Base-by-base conservation (phyloP, 768 basidiomycete genomes). In the Rhizopogon roseolus region DNA sequence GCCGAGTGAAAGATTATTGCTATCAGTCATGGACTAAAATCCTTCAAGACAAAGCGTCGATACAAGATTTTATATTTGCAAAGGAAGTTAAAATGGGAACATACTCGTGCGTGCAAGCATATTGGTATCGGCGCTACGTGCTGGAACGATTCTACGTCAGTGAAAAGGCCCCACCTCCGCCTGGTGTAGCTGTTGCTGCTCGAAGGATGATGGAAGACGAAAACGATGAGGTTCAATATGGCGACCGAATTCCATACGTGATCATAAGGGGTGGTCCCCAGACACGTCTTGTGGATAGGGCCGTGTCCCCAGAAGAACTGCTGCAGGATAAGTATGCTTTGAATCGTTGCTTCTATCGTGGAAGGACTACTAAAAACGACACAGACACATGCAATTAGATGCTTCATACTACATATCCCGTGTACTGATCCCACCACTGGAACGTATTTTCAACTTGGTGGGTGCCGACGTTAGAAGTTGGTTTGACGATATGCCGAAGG, bases 21-120 rank as follows among this genome's bases (percentile, higher is more conserved):
- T 85, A 79, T 58, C 74, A 76, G 19, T 87, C 90, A 9, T 98
- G 93, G 93, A 76, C 80, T 9, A 90, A 88, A 64, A 78, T 99
- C 40, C 67, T 94, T 42, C 85, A 91, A 54, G 85, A 90, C 55
- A 85, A 80, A 58, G 85, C 82, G 2, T 87, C 91, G 2, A 71
- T 91, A n/a, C 89, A 95, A 60, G 95, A 98, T 66, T 97, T 97
- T 62, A 87, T 93, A 36, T 93, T 98, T 59, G 86, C 96, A 0
- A 96, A 96, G 65, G 92, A 95, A 69, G 94, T 98, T 28, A 86
- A 74, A 61, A 79, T 98, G 78, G 97, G 97, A 11, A 90, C 88
- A 0, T 98, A 98, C 65, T 93, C 89, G 94, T 90, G 50, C 48
- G 72, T 58, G 7, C 16, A 45, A 25, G 11, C 11, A 8, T 29